These are phyloP conservation scores for Hemileccinum rubropunctum DNA, from an alignment of 768 basidiomycete species.

Conservation along the genomic window DNA sequence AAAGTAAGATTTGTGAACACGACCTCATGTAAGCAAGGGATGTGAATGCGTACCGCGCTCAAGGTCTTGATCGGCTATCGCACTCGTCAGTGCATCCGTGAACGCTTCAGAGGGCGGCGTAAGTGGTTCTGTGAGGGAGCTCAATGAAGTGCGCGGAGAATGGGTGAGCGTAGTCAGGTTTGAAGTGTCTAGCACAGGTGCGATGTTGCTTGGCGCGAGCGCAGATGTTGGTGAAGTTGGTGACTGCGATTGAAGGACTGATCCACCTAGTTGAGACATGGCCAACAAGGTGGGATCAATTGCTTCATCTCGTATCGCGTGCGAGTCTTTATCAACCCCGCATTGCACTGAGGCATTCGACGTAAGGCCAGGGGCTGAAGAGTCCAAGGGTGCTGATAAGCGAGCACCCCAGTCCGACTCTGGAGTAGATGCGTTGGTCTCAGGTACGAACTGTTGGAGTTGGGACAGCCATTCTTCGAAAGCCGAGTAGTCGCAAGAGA, in stretches of 20 bases:
- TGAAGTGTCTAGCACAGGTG: constrained; percentile 4
- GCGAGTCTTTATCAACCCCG: not conserved
- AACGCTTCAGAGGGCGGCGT: constrained; percentile 22
- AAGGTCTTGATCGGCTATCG: not conserved
- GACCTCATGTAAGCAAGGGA: not conserved
- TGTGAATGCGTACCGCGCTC: constrained; percentile 7
- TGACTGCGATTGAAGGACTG: constrained; percentile 1
- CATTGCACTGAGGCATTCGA: not conserved
- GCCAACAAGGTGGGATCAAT: constrained; percentile 35
- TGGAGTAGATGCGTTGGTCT: constrained; percentile 3
- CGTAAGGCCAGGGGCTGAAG: not conserved
- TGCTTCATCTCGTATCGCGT: constrained; percentile 17
- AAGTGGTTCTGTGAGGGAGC: constrained; percentile 28
- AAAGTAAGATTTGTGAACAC: constrained; percentile 4
- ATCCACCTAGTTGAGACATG: constrained; percentile 19
- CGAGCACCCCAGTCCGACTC: constrained; percentile 9
- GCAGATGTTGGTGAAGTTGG: not conserved
- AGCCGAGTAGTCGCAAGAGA: constrained; percentile 35
- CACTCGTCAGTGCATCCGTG: constrained; percentile 4
- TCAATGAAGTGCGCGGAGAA: constrained; percentile 32
- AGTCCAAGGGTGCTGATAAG: not conserved
- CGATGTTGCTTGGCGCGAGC: not conserved
- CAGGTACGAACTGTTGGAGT: constrained; percentile 44
- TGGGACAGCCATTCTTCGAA: constrained; percentile 53
- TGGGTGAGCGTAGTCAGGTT: constrained; percentile 20